These are phyloP conservation scores for Coemansia sp. DNA, from an alignment of 192 early-diverging fungal genomes.

Conservation along the genomic window DNA sequence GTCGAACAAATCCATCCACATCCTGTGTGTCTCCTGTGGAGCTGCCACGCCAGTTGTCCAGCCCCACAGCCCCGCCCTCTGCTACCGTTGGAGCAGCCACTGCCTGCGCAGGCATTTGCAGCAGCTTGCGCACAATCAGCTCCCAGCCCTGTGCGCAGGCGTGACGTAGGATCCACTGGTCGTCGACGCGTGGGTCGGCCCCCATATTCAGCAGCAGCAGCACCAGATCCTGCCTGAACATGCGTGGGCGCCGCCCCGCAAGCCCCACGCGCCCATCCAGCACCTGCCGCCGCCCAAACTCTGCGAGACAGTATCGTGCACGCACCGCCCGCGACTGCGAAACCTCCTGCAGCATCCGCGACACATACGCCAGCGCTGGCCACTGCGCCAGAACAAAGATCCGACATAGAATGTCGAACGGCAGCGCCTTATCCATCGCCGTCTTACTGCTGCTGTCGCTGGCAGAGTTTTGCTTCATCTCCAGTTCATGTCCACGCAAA, in stretches of 20 bases:
- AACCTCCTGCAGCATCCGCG: constrained; percentile 31
- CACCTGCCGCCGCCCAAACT: constrained; percentile 42
- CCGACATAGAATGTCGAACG: constrained; percentile 46
- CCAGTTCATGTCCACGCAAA: background rate
- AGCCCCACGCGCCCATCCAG: constrained; percentile 43
- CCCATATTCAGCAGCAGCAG: constrained; percentile 50
- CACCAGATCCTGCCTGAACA: constrained; percentile 34
- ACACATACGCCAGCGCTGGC: constrained; percentile 44
- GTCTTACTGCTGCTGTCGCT: background rate
- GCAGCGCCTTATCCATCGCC: constrained; percentile 34
- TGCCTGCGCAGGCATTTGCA: constrained; percentile 12
- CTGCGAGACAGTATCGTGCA: constrained; percentile 40
- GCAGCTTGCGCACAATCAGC: constrained; percentile 27
- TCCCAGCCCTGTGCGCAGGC: constrained; percentile 40
- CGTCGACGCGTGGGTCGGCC: constrained; percentile 46
- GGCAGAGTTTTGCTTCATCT: background rate
- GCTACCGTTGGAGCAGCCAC: background rate
- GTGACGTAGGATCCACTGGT: constrained; percentile 53
- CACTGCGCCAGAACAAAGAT: constrained; percentile 53
- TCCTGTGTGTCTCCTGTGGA: background rate
- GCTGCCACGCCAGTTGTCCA: constrained; percentile 39
- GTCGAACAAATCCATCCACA: background rate
- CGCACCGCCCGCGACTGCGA: constrained; percentile 39
- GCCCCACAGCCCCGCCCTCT: background rate
- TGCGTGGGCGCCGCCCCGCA: constrained; percentile 28